A percentile compares a stretch with the other conserved stretches of the same genome.
Conservation (phyloP, 495 filamentous ascomycete species). For the Neurospora sp. region DNA sequence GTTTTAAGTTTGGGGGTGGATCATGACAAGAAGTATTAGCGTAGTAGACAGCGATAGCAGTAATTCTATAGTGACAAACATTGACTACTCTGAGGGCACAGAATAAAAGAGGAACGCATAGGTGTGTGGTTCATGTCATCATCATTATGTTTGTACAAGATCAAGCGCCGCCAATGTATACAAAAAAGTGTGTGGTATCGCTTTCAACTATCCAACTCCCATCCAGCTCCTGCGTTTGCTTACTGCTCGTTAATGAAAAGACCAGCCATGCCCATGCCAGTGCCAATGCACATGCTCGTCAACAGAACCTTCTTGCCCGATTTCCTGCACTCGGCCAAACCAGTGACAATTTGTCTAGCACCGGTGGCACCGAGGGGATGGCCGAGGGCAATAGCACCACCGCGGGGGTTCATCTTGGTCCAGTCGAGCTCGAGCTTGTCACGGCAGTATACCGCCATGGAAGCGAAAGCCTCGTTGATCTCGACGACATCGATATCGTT, state of each 20-base stretch:
- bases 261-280: constrained; percentile 74
- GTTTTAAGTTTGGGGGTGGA: background rate
- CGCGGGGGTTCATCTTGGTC: constrained; percentile 81
- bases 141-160: background rate
- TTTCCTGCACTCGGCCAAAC: constrained; percentile 68
- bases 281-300: constrained; percentile 83
- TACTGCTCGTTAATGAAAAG: constrained; percentile 72
- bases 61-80: background rate
- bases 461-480: constrained; percentile 96
- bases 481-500: constrained; percentile 83
- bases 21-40: background rate
- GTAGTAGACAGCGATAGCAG: background rate
- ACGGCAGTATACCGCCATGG: constrained; percentile 91
- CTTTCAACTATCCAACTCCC: background rate
- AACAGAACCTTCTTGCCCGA: constrained; percentile 75
- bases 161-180: background rate
- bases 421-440: constrained; percentile 66
- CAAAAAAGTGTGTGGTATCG: background rate
- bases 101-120: background rate
- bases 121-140: background rate
- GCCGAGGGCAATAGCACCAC: constrained; percentile 68
- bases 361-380: constrained; percentile 79
- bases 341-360: constrained; percentile 69
- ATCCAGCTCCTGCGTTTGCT: background rate
- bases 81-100: background rate